Evolutionary conservation across 495 filamentous ascomycete species (phyloP).

Genomic region (Penicillium steckii): DNA sequence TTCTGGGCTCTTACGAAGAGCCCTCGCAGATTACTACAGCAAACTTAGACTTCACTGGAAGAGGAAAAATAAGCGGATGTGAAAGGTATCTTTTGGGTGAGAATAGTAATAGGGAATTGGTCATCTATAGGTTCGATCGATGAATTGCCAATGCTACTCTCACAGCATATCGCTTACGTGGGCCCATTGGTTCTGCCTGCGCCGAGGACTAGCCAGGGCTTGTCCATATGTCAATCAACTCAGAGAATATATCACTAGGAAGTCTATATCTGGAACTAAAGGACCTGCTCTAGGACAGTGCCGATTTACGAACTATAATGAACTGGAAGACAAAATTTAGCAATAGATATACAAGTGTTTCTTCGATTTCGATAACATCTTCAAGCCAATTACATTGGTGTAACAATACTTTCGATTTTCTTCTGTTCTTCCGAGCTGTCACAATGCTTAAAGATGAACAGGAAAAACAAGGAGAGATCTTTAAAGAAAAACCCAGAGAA

Average conservation of each 20-base stretch:
- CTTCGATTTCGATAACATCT: too few relatives aligned
- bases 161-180: not conserved
- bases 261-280: too few relatives aligned
- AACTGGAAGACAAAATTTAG: not conserved
- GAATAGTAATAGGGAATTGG: constrained; percentile 49
- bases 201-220: too few relatives aligned
- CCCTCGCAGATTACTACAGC: constrained; percentile 37
- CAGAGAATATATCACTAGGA: too few relatives aligned
- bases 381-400: too few relatives aligned
- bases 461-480: too few relatives aligned
- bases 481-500: too few relatives aligned
- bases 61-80: constrained; percentile 59
- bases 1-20: constrained; percentile 15
- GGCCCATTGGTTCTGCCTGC: too few relatives aligned
- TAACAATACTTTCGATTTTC: too few relatives aligned
- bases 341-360: not conserved
- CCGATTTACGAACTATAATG: not conserved
- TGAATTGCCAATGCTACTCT: constrained; percentile 5
- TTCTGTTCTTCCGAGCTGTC: too few relatives aligned
- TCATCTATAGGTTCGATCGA: constrained; percentile 54
- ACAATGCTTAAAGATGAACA: too few relatives aligned
- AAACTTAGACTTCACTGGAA: constrained; percentile 50
- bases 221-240: too few relatives aligned
- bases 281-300: not conserved
- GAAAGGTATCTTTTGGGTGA: constrained; percentile 65